A percentile compares a stretch with the other conserved stretches of the same genome.
phyloP scores from a whole-genome alignment of 73 alveolate species.

The Symbiodinium pilosum region DNA sequence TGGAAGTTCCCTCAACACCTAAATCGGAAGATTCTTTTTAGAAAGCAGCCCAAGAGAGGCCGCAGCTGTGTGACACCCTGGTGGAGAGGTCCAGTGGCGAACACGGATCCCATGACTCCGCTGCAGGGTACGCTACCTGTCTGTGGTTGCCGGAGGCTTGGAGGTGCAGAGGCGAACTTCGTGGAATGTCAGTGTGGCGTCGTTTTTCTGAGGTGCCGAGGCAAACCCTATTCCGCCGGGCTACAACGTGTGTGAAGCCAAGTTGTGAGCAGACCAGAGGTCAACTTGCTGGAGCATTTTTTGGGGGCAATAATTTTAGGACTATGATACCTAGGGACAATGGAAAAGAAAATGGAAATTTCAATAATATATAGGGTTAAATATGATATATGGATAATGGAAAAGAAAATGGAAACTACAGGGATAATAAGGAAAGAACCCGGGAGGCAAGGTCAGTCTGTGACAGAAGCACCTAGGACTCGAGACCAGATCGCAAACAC shows the following conservation, averaged over 20 bases:
- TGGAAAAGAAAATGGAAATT: no score
- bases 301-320: no score
- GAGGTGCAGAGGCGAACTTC: not conserved
- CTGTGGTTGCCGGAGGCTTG: slow-evolving; percentile 65
- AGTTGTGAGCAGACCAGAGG: no score
- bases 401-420: no score
- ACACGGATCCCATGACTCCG: slow-evolving; percentile 47
- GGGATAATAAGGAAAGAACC: no score
- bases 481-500: slow-evolving; percentile 54
- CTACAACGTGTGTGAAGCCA: not conserved
- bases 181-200: no score
- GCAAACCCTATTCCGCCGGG: slow-evolving; percentile 1
- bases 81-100: slow-evolving; percentile 55
- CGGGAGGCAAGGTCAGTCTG: no score
- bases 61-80: not conserved
- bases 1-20: not conserved
- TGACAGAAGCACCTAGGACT: slow-evolving; percentile 14
- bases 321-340: no score
- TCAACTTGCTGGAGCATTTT: no score
- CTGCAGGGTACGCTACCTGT: slow-evolving; percentile 47
- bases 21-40: not conserved
- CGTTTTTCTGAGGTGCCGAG: not conserved
- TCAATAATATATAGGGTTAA: no score
- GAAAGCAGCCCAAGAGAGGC: not conserved
- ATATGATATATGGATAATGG: no score